Conservation (phyloP, 331 rosid species). For the Acacia pycnantha region DNA sequence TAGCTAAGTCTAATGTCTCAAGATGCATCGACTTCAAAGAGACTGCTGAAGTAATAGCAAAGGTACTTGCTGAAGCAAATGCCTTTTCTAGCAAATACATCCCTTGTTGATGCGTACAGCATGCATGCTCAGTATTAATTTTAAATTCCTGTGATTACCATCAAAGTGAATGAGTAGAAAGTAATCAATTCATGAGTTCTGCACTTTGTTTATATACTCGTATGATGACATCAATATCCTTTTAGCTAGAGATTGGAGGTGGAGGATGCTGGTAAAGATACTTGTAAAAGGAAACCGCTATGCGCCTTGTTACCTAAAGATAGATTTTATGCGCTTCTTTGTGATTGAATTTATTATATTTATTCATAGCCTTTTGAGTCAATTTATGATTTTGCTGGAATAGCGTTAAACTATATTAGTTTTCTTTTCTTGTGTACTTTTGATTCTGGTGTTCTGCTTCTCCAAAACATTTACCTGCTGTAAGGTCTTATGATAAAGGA, state of each 20-base stretch:
- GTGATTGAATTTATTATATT: background rate
- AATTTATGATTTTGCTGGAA: background rate
- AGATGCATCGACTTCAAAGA: conserved; percentile 93
- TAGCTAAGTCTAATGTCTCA: conserved; percentile 92
- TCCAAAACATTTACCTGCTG: background rate
- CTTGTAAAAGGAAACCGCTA: background rate
- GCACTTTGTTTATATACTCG: background rate
- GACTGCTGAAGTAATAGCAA: conserved; percentile 92
- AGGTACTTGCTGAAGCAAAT: conserved; percentile 47
- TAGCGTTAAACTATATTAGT: background rate
- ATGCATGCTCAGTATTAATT: background rate
- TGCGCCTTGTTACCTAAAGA: background rate
- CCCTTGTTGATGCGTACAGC: background rate
- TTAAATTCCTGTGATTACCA: background rate
- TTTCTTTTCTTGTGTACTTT: background rate
- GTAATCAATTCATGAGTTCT: background rate
- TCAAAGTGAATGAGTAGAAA: background rate
- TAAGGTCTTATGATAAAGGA: background rate
- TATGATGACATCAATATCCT: background rate
- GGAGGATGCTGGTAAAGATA: background rate
- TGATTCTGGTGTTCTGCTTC: background rate
- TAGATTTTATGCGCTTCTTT: background rate
- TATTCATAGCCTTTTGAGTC: background rate
- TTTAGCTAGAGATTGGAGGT: background rate
- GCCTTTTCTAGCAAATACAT: background rate